These are phyloP conservation scores for Kernera saxatilis DNA, from an alignment of 345 rosid species.

Conservation along the genomic window DNA sequence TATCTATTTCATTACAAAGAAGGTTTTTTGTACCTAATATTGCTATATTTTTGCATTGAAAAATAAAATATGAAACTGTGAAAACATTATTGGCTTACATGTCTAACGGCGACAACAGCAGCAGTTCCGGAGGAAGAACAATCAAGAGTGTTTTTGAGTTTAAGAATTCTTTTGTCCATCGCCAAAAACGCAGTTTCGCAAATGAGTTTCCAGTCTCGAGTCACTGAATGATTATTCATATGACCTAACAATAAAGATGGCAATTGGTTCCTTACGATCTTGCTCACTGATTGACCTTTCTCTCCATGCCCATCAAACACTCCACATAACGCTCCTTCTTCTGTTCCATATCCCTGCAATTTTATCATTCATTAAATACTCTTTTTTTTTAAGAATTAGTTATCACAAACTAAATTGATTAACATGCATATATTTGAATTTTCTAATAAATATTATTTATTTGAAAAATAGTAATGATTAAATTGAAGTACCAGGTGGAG, in stretches of 20 bases:
- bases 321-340: constrained; percentile 54
- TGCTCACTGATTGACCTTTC: constrained; percentile 67
- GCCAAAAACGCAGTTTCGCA: constrained; percentile 50
- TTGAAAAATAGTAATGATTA: not conserved
- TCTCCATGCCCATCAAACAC: constrained; percentile 94
- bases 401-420: too few relatives aligned
- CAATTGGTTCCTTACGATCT: constrained; percentile 53
- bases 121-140: constrained; percentile 76
- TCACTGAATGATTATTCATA: constrained; percentile 31
- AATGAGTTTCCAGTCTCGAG: constrained; percentile 21
- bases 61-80: not conserved
- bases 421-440: too few relatives aligned
- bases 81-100: constrained; percentile 28
- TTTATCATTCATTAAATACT: not conserved
- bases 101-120: constrained; percentile 62
- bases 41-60: not conserved
- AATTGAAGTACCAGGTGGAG: constrained; percentile 43
- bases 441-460: too few relatives aligned
- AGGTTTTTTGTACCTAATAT: too few relatives aligned
- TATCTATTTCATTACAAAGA: too few relatives aligned
- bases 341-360: constrained; percentile 54
- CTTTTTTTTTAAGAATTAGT: not conserved
- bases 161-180: constrained; percentile 62
- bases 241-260: constrained; percentile 52
- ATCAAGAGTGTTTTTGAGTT: constrained; percentile 55